Evolutionary conservation across 495 filamentous ascomycete genomes (phyloP).

Genomic region (Neurospora sublineolata): DNA sequence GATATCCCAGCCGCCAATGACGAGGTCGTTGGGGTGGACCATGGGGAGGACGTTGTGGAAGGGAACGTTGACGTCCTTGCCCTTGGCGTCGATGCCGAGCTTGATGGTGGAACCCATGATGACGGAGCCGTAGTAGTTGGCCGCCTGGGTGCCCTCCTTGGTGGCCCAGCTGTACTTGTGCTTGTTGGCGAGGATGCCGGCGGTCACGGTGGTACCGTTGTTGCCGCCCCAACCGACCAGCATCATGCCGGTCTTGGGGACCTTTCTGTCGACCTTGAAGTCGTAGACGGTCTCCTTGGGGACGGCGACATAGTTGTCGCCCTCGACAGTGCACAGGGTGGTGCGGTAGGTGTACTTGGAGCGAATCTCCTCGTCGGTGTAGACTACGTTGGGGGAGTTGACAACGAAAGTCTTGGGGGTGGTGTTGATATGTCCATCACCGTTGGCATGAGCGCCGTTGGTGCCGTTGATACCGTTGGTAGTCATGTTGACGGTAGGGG

Average conservation of each 20-base stretch:
- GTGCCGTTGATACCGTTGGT: constrained; percentile 45
- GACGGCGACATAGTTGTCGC: constrained; percentile 67
- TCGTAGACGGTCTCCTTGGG: constrained; percentile 87
- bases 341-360: constrained; percentile 96
- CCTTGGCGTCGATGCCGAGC: constrained; percentile 77
- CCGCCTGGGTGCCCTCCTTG: constrained; percentile 67
- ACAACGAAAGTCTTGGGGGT: constrained; percentile 62
- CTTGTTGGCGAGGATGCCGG: constrained; percentile 93
- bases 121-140: constrained; percentile 97
- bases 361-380: constrained; percentile 78
- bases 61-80: constrained; percentile 90
- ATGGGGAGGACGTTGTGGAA: constrained; percentile 92
- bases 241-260: constrained; percentile 93
- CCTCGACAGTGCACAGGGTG: constrained; percentile 60
- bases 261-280: constrained; percentile 92
- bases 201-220: constrained; percentile 95
- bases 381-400: constrained; percentile 82
- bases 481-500: constrained; percentile 1
- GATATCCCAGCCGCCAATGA: constrained; percentile 97
- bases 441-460: constrained; percentile 23
- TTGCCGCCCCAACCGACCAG: constrained; percentile 97
- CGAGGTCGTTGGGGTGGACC: constrained; percentile 93
- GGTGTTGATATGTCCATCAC: not conserved
- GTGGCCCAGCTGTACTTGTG: constrained; percentile 82
- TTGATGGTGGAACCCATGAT: constrained; percentile 96